Evolutionary conservation across 2,329 filamentous ascomycete species (phyloP), one percentile per base, ranked within the genome.

Genomic region (Apiospora kogelbergensis): DNA sequence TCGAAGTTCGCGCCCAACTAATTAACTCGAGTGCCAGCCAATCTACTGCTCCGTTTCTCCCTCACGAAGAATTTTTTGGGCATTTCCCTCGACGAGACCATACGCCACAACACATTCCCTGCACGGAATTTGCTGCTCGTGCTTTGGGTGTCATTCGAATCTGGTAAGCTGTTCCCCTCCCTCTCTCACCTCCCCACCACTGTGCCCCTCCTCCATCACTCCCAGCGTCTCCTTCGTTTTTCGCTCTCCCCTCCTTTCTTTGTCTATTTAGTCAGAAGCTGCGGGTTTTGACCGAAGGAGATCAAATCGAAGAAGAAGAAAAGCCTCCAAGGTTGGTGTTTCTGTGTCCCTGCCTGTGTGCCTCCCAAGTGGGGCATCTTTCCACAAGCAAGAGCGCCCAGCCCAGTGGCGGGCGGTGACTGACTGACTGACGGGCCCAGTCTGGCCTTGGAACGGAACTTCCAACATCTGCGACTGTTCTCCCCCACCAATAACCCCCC

Each of bases 391-490:
- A 60, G 53, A 10, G 10, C 40, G 40, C 53, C 53, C 30, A 60
- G 53, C 30, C 53, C 53, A 60, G 53, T 60, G 26, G 53, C 30
- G 26, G 53, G 53, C 53, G 53, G 53, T 60, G 53, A 60, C 53
- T 60, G 48, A 57, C 24, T 57, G 53, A 17, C 24, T 42, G 40
- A 42, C 40, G 6, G 40, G 40, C 42, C 42, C 42, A 13, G 42
- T 45, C 30, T 60, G 46, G 46, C 13, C 30, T 60, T 37, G 26
- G 26, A 37, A 37, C 20, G 9, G n/a, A 60, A 33, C 53, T 37
- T 60, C 30, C 53, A 60, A 60, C 30, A 37, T 7, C 53, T 60
- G 53, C 53, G 26, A n/a, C 30, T 37, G 20, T 13, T 37, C 53
- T 20, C 53, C 53, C 53, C 53, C 53, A 60, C 53, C 53, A 60